A percentile compares a stretch with the other conserved stretches of the same genome.
Evolutionary conservation across 768 basidiomycete species (phyloP).

Genomic region (Serendipita vermifera): DNA sequence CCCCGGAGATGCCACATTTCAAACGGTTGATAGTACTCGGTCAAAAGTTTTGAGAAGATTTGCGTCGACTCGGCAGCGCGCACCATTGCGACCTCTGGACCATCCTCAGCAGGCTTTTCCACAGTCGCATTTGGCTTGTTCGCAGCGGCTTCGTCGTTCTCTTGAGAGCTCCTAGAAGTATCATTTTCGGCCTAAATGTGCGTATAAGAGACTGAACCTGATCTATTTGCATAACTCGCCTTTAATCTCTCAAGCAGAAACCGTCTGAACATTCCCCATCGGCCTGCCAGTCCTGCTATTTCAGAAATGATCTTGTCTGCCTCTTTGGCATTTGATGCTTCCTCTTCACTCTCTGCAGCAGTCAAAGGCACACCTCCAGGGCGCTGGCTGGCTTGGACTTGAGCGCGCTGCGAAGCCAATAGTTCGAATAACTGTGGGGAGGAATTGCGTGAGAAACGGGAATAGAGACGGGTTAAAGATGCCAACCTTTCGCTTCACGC

Average conservation of each 20-base stretch:
- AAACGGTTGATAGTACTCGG: slow-evolving; percentile 70
- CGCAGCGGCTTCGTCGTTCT: not conserved
- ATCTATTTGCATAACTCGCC: slow-evolving; percentile 32
- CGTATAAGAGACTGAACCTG: not conserved
- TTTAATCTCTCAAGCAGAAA: slow-evolving; percentile 66
- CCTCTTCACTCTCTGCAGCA: slow-evolving; percentile 25
- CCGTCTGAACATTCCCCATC: slow-evolving; percentile 84
- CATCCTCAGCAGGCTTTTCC: slow-evolving; percentile 3
- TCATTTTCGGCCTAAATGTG: not conserved
- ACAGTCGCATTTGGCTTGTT: slow-evolving; percentile 11
- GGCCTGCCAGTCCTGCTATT: slow-evolving; percentile 73
- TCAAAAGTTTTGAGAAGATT: slow-evolving; percentile 53
- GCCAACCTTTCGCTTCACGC: slow-evolving; percentile 64
- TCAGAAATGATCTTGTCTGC: slow-evolving; percentile 86
- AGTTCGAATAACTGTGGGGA: slow-evolving; percentile 6
- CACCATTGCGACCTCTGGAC: slow-evolving; percentile 9
- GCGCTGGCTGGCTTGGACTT: slow-evolving; percentile 9
- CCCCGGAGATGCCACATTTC: slow-evolving; percentile 85
- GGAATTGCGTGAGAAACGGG: not conserved
- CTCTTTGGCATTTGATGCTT: slow-evolving; percentile 68
- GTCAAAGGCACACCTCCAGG: not conserved
- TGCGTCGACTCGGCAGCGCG: slow-evolving; percentile 23
- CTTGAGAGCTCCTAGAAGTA: not conserved
- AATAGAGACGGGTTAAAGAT: not conserved
- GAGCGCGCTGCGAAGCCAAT: slow-evolving; percentile 6